These are phyloP conservation scores for Heracleum sosnowskyi DNA, from an alignment of 129 eudicot genomes.

Conservation along the genomic window DNA sequence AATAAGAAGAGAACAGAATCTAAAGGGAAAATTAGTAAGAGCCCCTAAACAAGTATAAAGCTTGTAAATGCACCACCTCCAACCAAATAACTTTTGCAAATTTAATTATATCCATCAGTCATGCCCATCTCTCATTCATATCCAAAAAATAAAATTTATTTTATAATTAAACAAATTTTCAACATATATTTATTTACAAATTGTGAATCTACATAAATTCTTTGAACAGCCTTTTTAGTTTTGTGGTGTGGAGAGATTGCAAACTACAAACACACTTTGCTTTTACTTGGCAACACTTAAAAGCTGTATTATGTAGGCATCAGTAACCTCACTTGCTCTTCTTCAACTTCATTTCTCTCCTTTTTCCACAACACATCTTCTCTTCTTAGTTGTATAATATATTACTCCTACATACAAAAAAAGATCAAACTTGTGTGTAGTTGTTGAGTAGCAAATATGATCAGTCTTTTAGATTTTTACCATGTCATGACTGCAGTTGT, in stretches of 20 bases:
- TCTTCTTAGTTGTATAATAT: too few species aligned
- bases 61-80: slow-evolving; percentile 14
- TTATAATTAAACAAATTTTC: not conserved
- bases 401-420: not conserved
- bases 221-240: not conserved
- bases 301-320: slow-evolving; percentile 20
- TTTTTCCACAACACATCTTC: not conserved
- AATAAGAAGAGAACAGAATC: not conserved
- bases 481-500: slow-evolving; percentile 84
- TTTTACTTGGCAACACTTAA: slow-evolving; percentile 25
- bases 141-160: not conserved
- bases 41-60: slow-evolving; percentile 10
- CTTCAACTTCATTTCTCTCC: slow-evolving; percentile 9
- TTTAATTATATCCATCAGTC: not conserved
- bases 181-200: not conserved
- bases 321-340: slow-evolving; percentile 23
- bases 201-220: not conserved
- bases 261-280: slow-evolving; percentile 22
- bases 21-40: not conserved
- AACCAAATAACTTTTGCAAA: slow-evolving; percentile 20
- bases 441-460: slow-evolving; percentile 30
- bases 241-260: slow-evolving; percentile 32
- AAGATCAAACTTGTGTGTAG: not conserved
- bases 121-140: slow-evolving; percentile 16
- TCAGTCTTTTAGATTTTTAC: slow-evolving; percentile 57